These are phyloP conservation scores for Angomonas ambiguus DNA, from an alignment of 208 protist species.

Conservation along the genomic window DNA sequence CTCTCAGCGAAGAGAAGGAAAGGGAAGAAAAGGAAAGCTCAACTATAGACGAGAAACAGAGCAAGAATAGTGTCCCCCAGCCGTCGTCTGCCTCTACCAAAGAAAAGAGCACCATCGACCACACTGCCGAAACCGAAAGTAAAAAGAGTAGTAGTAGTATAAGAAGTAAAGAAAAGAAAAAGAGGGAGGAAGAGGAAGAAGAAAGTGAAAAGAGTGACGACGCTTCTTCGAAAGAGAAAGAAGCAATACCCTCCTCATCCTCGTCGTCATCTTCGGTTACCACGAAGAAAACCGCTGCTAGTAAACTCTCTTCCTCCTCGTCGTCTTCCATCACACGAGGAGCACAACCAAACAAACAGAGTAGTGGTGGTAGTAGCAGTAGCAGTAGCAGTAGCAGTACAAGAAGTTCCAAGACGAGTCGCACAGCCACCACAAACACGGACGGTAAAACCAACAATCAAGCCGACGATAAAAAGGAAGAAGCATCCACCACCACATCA, in stretches of 20 bases:
- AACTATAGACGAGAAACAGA: neutral
- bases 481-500: too few species aligned
- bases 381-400: too few species aligned
- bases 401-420: too few species aligned
- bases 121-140: neutral
- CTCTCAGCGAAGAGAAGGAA: neutral
- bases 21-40: neutral
- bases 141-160: neutral
- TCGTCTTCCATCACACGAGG: too few species aligned
- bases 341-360: too few species aligned
- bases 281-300: too few species aligned
- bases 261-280: too few species aligned
- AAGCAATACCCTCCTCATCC: neutral
- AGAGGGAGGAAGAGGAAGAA: neutral
- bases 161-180: slow-evolving; percentile 10
- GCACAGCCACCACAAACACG: too few species aligned
- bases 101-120: neutral
- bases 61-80: neutral
- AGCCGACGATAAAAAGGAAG: too few species aligned
- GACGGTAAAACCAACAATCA: too few species aligned
- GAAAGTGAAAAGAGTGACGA: slow-evolving; percentile 8
- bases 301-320: too few species aligned
- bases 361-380: too few species aligned
- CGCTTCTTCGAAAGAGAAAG: neutral
- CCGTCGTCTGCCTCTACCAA: neutral